These are phyloP conservation scores for Gossypium anomalum DNA, from an alignment of 345 rosid species.

Conservation along the genomic window DNA sequence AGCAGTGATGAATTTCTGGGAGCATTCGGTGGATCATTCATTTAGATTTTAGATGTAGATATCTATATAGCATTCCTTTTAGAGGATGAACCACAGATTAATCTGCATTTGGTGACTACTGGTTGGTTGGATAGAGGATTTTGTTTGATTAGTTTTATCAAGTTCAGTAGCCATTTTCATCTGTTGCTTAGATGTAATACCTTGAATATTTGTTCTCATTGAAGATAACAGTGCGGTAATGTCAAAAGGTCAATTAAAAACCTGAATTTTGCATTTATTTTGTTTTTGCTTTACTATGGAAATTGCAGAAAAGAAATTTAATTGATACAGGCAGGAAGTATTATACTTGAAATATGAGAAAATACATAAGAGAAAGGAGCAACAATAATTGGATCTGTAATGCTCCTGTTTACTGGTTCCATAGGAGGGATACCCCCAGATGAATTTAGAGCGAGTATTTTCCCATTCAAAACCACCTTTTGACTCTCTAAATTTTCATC, in stretches of 20 bases:
- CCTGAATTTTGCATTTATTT: neutral
- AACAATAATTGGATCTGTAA: slow-evolving; percentile 39
- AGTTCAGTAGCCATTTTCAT: neutral
- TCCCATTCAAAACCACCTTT: slow-evolving; percentile 68
- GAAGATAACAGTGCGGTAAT: neutral
- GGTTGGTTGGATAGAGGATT: neutral
- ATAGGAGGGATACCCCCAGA: slow-evolving; percentile 59
- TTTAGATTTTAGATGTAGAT: slow-evolving; percentile 6
- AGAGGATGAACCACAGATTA: neutral
- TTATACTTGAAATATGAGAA: slow-evolving; percentile 45
- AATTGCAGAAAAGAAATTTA: neutral
- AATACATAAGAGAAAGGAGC: slow-evolving; percentile 70
- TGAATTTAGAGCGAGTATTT: slow-evolving; percentile 43
- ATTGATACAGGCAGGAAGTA: slow-evolving; percentile 52
- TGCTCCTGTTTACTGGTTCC: slow-evolving; percentile 36
- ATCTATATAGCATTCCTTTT: neutral
- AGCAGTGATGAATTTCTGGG: neutral
- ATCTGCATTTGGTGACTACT: neutral
- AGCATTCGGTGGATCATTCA: neutral
- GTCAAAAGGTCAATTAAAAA: neutral
- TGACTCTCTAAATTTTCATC: slow-evolving; percentile 78
- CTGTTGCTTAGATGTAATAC: neutral
- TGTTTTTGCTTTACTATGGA: neutral
- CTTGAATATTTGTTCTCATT: neutral
- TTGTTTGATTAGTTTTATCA: neutral